These are phyloP conservation scores for Pouteria campechiana DNA, from an alignment of 179 eudicot genomes.

Conservation along the genomic window DNA sequence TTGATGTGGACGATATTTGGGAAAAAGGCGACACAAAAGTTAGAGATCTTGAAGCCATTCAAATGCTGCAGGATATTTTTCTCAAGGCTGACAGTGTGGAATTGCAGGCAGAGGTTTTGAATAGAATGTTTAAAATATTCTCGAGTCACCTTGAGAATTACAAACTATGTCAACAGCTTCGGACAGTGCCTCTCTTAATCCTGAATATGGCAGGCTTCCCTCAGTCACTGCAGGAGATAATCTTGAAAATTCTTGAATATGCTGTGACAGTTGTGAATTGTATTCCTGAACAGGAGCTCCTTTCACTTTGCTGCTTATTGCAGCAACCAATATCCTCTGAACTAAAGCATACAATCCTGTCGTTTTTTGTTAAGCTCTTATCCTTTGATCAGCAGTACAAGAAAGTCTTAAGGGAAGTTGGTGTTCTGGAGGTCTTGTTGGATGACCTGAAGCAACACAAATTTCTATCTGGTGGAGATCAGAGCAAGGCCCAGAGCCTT, in stretches of 20 bases:
- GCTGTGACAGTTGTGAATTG: conserved; percentile 98
- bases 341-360: conserved; percentile 67
- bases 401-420: conserved; percentile 94
- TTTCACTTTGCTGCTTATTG: conserved; percentile 93
- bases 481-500: conserved; percentile 24
- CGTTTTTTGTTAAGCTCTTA: conserved; percentile 86
- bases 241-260: conserved; percentile 96
- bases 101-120: conserved; percentile 91
- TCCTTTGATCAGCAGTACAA: conserved; percentile 97
- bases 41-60: conserved; percentile 96
- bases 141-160: conserved; percentile 96
- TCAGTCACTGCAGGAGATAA: conserved; percentile 68
- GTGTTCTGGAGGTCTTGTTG: conserved; percentile 89
- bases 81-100: conserved; percentile 80
- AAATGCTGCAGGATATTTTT: conserved; percentile 96
- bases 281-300: conserved; percentile 97
- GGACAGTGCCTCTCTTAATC: conserved; percentile 93
- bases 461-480: conserved; percentile 58
- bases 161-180: conserved; percentile 80
- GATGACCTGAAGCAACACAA: conserved; percentile 96
- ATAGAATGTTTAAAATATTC: conserved; percentile 94
- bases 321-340: conserved; percentile 81
- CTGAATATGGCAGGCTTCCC: conserved; percentile 96
- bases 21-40: conserved; percentile 74
- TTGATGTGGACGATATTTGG: conserved; percentile 62